These are phyloP conservation scores for Diplodia corticola DNA, from an alignment of 2,329 filamentous ascomycete species.

Conservation along the genomic window DNA sequence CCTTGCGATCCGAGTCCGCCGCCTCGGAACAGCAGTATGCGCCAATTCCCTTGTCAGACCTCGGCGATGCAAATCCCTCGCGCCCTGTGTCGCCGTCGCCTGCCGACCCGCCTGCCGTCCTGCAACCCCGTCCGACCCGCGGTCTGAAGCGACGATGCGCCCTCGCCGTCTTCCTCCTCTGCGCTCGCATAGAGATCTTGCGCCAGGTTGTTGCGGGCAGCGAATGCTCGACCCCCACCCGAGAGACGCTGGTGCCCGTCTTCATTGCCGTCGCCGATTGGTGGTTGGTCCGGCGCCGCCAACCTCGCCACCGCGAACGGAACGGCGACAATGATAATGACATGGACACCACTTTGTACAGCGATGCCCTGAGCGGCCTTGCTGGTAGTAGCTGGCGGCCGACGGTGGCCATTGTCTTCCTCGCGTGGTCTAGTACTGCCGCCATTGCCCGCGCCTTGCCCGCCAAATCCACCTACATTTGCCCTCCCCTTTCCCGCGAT, in stretches of 20 bases:
- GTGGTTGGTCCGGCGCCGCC: background rate
- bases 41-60: conserved; percentile 33
- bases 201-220: conserved; percentile 33
- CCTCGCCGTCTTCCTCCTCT: conserved; percentile 34
- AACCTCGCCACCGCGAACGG: background rate
- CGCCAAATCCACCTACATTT: conserved; percentile 13
- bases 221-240: conserved; percentile 31
- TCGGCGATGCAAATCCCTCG: background rate
- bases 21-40: conserved; percentile 28
- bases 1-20: background rate
- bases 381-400: background rate
- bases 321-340: conserved; percentile 10
- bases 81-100: background rate
- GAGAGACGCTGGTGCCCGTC: background rate
- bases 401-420: background rate
- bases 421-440: conserved; percentile 7
- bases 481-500: background rate
- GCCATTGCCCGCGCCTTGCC: background rate
- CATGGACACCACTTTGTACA: conserved; percentile 8
- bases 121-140: background rate
- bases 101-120: background rate
- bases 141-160: conserved; percentile 13
- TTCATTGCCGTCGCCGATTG: conserved; percentile 11
- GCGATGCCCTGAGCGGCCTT: background rate
- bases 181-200: conserved; percentile 35